Evolutionary conservation across 169 alveolate genomes (phyloP), one percentile per base, ranked within the genome.

Genomic region (Plasmodium ovale): DNA sequence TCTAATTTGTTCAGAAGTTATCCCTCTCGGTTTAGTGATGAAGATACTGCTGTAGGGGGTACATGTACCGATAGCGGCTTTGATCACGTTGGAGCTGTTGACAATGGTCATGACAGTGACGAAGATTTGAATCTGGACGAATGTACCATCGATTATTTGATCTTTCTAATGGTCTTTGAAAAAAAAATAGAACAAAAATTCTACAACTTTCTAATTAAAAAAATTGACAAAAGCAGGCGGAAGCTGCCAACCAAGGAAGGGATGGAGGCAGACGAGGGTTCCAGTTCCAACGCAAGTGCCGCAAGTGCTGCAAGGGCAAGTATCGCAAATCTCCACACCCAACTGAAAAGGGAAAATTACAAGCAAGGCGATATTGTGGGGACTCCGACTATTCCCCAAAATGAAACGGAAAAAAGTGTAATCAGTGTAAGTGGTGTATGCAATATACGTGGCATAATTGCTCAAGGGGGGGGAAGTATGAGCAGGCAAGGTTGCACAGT

Each of bases 81-180:
- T 0, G 10, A 19, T 29, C 3, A 4, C 47, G 21, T 23, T 23
- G 44, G 0, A 37, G 37, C 25, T 37, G 25, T 23, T 33, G 37
- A 23, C 19, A 14, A 37, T 1, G 3, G 12, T 7, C 14, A 3
- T 14, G 47, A 58, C 31, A 27, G 6, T 1, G 68, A 65, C 3
- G 58, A 79, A 1, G 73, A 65, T 33, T 25, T 29, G 10, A 29
- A 37, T 29, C 67, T 37, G 10, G 90, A 82, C 71, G 90, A 82
- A 29, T n/a, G 64, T 39, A 82, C 84, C 4, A 42, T 82, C 19
- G 90, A 82, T 67, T 82, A 82, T 58, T 70, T 82, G 16, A 35
- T 82, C 5, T 82, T 82, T 25, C 33, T 82, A 35, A 82, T 82
- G 90, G 16, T 82, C 44, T 82, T 82, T 59, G 90, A 82, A 82